Percentiles rank a stretch among this genome's conserved stretches.
phyloP scores from a whole-genome alignment of 2,329 filamentous ascomycete species.

The Aspergillus sp. region DNA sequence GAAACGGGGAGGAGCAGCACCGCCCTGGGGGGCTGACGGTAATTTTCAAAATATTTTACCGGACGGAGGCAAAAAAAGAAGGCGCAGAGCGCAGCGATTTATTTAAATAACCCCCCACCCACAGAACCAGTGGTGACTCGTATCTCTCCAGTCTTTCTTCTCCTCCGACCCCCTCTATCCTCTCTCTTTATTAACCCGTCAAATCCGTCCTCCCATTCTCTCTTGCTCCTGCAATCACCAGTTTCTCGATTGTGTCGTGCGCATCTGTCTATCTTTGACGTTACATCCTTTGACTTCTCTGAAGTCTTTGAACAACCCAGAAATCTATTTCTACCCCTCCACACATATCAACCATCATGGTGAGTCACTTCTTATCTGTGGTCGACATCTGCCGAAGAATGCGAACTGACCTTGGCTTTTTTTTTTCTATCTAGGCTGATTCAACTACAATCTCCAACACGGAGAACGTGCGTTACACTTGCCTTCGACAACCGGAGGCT shows the following conservation, averaged over 20 bases:
- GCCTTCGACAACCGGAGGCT: conserved; percentile 35
- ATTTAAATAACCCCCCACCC: conserved; percentile 28
- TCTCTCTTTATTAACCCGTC: conserved; percentile 27
- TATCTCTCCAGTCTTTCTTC: conserved; percentile 25
- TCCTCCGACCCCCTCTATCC: conserved; percentile 27
- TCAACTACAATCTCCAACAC: conserved; percentile 53
- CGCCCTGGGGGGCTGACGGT: conserved; percentile 14
- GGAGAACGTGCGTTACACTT: conserved; percentile 48
- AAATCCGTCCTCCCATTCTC: conserved; percentile 26
- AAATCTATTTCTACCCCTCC: conserved; percentile 18
- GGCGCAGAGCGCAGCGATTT: conserved; percentile 23
- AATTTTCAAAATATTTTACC: conserved; percentile 25
- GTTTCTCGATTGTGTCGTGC: conserved; percentile 22
- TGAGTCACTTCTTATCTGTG: conserved; percentile 1
- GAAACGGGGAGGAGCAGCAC: conserved; percentile 16
- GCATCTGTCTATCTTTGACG: conserved; percentile 17
- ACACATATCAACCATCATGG: conserved; percentile 23
- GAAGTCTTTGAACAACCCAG: conserved; percentile 14
- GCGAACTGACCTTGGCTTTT: conserved; percentile 29
- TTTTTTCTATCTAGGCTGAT: conserved; percentile 44
- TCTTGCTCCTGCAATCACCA: conserved; percentile 18
- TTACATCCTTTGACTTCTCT: conserved; percentile 7
- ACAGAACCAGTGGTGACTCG: conserved; percentile 21
- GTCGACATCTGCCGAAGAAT: background rate
- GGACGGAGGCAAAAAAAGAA: conserved; percentile 21